Percentiles rank a stretch among this genome's conserved stretches.
Evolutionary conservation across 495 filamentous ascomycete species (phyloP).

Genomic region (Monascus purpureus): DNA sequence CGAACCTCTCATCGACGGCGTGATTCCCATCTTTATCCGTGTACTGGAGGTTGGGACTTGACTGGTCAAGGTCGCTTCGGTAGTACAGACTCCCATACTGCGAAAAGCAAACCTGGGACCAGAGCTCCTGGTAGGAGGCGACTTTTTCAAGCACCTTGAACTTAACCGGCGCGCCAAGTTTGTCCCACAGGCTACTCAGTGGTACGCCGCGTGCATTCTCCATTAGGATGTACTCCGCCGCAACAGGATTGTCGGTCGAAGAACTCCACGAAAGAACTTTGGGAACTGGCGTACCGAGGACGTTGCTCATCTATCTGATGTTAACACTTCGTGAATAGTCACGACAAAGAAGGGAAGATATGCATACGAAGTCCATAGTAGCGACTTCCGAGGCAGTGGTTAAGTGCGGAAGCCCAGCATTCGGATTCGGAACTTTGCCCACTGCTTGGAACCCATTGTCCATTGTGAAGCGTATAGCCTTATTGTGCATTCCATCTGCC

Average conservation of each 20-base stretch:
- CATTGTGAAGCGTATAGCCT: conserved; percentile 15
- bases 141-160: conserved; percentile 7
- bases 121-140: conserved; percentile 6
- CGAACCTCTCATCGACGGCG: not conserved
- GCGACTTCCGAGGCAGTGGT: conserved; percentile 24
- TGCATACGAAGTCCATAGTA: conserved; percentile 16
- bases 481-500: conserved; percentile 17
- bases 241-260: conserved; percentile 8
- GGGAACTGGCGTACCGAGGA: conserved; percentile 8
- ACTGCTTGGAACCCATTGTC: conserved; percentile 16
- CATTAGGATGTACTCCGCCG: conserved; percentile 17
- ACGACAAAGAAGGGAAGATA: not conserved
- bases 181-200: conserved; percentile 6
- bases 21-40: not conserved
- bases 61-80: conserved; percentile 1
- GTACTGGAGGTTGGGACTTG: not conserved
- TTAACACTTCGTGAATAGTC: conserved; percentile 13
- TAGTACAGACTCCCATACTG: conserved; percentile 10
- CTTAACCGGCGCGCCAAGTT: conserved; percentile 5
- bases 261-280: conserved; percentile 10
- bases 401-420: conserved; percentile 12
- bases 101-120: conserved; percentile 4
- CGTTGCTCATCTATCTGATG: conserved; percentile 16
- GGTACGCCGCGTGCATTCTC: conserved; percentile 7
- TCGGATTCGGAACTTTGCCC: conserved; percentile 18